phyloP scores from a whole-genome alignment of 23 red algal species.

The Gracilariopsis chorda region DNA sequence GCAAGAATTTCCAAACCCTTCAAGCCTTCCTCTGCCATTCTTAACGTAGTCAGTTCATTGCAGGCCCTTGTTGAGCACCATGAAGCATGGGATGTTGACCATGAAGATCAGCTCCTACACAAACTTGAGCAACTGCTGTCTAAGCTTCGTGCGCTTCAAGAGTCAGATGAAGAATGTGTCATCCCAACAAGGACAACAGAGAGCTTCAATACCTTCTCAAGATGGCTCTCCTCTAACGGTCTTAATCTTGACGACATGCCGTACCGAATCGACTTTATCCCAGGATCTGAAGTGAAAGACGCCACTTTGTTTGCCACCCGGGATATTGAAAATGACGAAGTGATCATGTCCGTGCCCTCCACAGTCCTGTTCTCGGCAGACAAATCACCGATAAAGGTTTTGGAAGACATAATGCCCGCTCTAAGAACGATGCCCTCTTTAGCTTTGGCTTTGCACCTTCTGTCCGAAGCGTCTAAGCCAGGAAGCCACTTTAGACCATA shows the following conservation, averaged over 20 bases:
- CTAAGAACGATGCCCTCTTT: constrained; percentile 44
- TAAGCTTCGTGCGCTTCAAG: not conserved
- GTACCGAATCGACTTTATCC: constrained; percentile 13
- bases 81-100: not conserved
- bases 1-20: not conserved
- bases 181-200: constrained; percentile 5
- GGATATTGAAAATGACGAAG: constrained; percentile 2
- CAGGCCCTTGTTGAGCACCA: constrained; percentile 3
- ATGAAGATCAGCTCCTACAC: not conserved
- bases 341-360: constrained; percentile 14
- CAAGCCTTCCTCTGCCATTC: constrained; percentile 10
- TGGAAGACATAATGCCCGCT: constrained; percentile 25
- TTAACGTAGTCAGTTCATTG: not conserved
- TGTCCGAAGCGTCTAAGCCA: constrained; percentile 4
- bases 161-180: not conserved
- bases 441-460: constrained; percentile 37
- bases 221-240: constrained; percentile 26
- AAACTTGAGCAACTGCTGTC: not conserved
- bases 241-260: constrained; percentile 12
- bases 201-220: not conserved
- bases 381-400: constrained; percentile 5
- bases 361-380: not conserved
- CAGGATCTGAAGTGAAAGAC: not conserved
- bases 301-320: constrained; percentile 66
- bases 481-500: constrained; percentile 43